Evolutionary conservation across 495 filamentous ascomycete genomes (phyloP), one percentile per base, ranked within the genome.

Genomic region (Pyrenopolyporus hunteri): DNA sequence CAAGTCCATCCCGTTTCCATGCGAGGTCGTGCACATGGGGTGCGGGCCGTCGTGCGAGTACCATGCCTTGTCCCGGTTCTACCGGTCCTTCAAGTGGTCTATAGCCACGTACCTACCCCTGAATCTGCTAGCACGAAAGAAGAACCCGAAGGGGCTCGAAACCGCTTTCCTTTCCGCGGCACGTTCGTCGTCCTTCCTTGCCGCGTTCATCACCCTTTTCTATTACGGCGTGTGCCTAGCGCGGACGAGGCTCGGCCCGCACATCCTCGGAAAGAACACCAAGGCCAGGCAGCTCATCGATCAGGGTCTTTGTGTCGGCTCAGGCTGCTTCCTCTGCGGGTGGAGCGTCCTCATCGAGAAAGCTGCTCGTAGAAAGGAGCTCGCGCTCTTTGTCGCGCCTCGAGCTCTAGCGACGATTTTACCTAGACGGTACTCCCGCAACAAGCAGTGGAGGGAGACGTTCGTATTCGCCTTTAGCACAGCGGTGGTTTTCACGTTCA

Each of bases 201-300:
- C 86, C 1, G 78, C 87, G 0, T 96, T 95, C 71, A 87, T 96
- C 56, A 76, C 83, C 7, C 77, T 93, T 1, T 95, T 94, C 62
- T 97, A 93, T 75, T 96, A 96, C 71, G 85, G 86, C 22, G 89
- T 97, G 5, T 97, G 93, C 68, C 83, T 97, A 0, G 80, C 88
- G 2, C 83, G 93, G 26, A 93, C 89, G 2, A 78, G 89, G n/a
- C 46, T 97, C 6, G 92, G 93, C 0, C 93, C 93, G 1, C 74
- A 75, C 43, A 26, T 95, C 19, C 76, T 93, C 22, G 76, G 80
- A 13, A 74, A 67, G 1, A 78, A 83, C 33, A 74, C 73, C 0
- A 66, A 66, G 16, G 56, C 66, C 7, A 58, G 76, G 29, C 79
- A 78, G 63, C 45, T 57, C 8, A 80, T 85, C 39, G 80, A 85